phyloP scores from a whole-genome alignment of 2,329 filamentous ascomycete genomes.

The Waltergamsia citrina region DNA sequence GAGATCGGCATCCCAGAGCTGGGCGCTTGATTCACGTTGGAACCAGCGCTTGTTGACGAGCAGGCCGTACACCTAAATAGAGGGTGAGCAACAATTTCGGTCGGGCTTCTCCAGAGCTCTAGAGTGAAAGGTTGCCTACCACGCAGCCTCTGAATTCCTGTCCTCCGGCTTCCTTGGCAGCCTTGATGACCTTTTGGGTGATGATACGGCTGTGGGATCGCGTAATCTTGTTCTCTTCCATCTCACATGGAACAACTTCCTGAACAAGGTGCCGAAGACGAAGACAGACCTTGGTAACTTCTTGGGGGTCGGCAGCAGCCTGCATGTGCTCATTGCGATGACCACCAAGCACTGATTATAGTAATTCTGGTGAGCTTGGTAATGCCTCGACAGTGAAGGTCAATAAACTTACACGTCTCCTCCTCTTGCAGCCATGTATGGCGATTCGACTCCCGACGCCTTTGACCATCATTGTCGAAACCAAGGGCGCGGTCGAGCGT shows the following conservation, averaged over 20 bases:
- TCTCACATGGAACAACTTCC: conserved; percentile 80
- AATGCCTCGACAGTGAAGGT: not conserved
- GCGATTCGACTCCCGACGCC: conserved; percentile 7
- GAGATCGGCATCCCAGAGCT: conserved; percentile 88
- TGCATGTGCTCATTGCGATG: conserved; percentile 48
- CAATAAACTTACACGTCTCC: conserved; percentile 29
- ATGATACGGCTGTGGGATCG: conserved; percentile 78
- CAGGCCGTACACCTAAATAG: conserved; percentile 61
- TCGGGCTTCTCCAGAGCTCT: not conserved
- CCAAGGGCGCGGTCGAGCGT: conserved; percentile 21
- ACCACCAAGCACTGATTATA: conserved; percentile 51
- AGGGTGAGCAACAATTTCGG: conserved; percentile 36
- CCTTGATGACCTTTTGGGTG: conserved; percentile 67
- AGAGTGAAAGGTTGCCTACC: too few relatives aligned
- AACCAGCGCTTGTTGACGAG: conserved; percentile 69
- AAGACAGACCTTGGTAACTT: conserved; percentile 84
- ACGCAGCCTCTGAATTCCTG: conserved; percentile 68
- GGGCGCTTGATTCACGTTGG: conserved; percentile 63
- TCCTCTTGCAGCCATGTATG: conserved; percentile 31
- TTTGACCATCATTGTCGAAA: conserved; percentile 10
- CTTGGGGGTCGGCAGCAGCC: conserved; percentile 62
- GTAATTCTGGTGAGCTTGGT: not conserved
- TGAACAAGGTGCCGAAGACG: conserved; percentile 87
- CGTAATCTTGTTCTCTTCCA: conserved; percentile 67
- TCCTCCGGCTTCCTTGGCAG: conserved; percentile 74